Evolutionary conservation across 805 yeast species (phyloP).

Genomic region (Yarrowia sp.): DNA sequence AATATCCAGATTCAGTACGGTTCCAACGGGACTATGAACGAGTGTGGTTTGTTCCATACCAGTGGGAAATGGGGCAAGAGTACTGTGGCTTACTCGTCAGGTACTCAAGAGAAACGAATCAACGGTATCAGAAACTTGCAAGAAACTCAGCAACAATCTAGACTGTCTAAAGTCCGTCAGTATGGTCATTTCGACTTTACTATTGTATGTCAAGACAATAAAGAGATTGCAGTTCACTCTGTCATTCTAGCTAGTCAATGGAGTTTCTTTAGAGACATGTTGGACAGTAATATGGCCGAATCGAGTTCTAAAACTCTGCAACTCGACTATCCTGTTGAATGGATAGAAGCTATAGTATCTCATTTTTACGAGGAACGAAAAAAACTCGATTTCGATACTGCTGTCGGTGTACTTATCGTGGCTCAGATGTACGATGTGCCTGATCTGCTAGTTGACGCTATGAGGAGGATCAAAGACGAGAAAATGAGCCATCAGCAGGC

Average conservation of each 20-base stretch:
- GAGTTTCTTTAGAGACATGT: not conserved
- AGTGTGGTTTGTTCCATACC: too few species aligned
- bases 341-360: not conserved
- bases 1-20: too few species aligned
- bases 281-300: not conserved
- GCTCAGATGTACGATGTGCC: not conserved
- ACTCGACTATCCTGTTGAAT: not conserved
- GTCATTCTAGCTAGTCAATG: not conserved
- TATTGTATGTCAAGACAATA: not conserved
- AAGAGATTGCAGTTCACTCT: not conserved
- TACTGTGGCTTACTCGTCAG: too few species aligned
- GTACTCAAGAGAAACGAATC: too few species aligned
- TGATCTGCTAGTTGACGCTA: not conserved
- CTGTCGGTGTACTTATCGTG: not conserved
- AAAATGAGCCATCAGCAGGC: not conserved
- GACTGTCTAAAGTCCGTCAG: not conserved
- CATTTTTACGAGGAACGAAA: not conserved
- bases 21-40: too few species aligned
- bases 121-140: too few species aligned
- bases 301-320: not conserved
- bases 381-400: not conserved
- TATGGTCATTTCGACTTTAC: not conserved
- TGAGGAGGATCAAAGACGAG: not conserved
- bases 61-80: too few species aligned
- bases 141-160: too few species aligned